Percentiles rank a stretch among this genome's conserved stretches.
These are phyloP conservation scores for Santalum album DNA, from an alignment of 164 flowering plant genomes.

Conservation along the genomic window DNA sequence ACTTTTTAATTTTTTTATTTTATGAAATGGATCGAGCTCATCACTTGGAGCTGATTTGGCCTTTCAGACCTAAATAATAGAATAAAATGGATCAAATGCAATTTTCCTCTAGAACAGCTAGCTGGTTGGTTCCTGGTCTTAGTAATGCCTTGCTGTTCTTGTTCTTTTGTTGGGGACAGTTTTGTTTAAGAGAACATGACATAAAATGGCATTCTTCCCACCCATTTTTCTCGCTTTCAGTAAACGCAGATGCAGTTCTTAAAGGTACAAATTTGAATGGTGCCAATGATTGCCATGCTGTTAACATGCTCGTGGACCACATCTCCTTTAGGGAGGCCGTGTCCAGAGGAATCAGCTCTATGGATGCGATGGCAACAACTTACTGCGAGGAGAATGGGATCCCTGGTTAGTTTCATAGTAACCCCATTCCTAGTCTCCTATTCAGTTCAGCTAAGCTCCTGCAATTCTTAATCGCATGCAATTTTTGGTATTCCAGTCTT, in stretches of 20 bases:
- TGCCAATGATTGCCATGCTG: conserved; percentile 59
- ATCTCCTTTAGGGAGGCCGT: conserved; percentile 67
- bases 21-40: no score
- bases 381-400: conserved; percentile 78
- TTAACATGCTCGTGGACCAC: conserved; percentile 56
- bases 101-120: no score
- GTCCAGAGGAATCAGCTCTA: conserved; percentile 50
- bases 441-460: not conserved
- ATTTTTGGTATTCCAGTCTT: conserved; percentile 40
- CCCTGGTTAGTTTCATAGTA: conserved; percentile 45
- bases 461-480: not conserved
- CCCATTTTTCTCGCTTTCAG: conserved; percentile 19
- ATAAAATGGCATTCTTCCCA: not conserved
- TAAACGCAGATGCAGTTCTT: conserved; percentile 77
- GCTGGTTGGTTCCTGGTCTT: no score
- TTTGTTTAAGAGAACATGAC: not conserved
- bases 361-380: conserved; percentile 77
- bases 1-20: no score
- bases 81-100: no score
- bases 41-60: no score
- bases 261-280: conserved; percentile 79
- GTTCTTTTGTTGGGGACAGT: no score
- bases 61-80: no score
- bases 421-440: not conserved
- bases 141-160: no score